Evolutionary conservation across 2,329 filamentous ascomycete species (phyloP).

Genomic region (Clarireedia paspali): DNA sequence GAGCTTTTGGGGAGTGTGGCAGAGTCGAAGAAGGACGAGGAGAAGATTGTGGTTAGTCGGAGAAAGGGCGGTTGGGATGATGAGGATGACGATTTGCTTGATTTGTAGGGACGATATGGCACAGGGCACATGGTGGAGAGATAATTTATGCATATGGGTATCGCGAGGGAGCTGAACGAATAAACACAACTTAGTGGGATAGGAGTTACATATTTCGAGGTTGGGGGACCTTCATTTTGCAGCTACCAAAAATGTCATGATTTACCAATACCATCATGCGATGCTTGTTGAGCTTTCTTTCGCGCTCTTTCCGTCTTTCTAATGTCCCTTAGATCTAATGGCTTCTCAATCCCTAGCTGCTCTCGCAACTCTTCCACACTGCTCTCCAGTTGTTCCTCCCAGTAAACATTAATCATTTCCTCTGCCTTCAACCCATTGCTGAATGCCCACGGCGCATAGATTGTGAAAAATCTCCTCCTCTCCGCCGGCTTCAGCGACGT

Average conservation of each 20-base stretch:
- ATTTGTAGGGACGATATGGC: slow-evolving; percentile 32
- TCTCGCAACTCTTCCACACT: slow-evolving; percentile 69
- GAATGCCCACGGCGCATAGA: slow-evolving; percentile 87
- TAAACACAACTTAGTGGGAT: background rate
- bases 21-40: slow-evolving; percentile 68
- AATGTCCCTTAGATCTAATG: slow-evolving; percentile 76
- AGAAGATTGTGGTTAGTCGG: slow-evolving; percentile 77
- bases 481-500: slow-evolving; percentile 56
- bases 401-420: slow-evolving; percentile 92
- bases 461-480: slow-evolving; percentile 58
- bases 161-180: too few species aligned
- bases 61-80: slow-evolving; percentile 84
- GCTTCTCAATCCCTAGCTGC: slow-evolving; percentile 77
- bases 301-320: slow-evolving; percentile 62
- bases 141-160: too few species aligned
- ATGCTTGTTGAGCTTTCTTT: slow-evolving; percentile 49
- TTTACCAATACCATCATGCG: slow-evolving; percentile 22
- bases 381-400: slow-evolving; percentile 87
- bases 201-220: background rate
- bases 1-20: slow-evolving; percentile 79
- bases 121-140: too few species aligned
- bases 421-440: slow-evolving; percentile 68
- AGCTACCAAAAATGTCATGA: slow-evolving; percentile 14
- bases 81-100: slow-evolving; percentile 68
- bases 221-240: background rate